phyloP scores from a whole-genome alignment of 176 grass and related monocot species.

The Chloris gayana region DNA sequence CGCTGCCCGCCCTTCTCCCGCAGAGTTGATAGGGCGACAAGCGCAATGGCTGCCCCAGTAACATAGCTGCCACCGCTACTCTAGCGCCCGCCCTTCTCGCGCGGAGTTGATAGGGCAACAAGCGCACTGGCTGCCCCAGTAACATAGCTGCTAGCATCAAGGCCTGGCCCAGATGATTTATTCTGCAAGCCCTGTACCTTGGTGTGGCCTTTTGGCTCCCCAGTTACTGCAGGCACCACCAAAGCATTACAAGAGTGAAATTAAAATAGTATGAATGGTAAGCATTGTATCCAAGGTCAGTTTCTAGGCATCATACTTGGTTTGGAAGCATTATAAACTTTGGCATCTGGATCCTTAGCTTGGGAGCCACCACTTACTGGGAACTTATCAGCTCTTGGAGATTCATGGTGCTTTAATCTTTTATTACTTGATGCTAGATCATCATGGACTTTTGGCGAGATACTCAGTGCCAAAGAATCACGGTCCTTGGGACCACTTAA shows the following conservation, averaged over 20 bases:
- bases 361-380: conserved; percentile 2
- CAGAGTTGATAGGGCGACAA: conserved; percentile 49
- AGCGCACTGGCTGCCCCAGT: conserved; percentile 45
- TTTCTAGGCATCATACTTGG: conserved; percentile 31
- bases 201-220: not conserved
- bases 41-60: conserved; percentile 39
- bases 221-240: conserved; percentile 23
- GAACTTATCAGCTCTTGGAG: not conserved
- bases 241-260: not conserved
- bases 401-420: not conserved
- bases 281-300: not conserved
- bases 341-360: not conserved
- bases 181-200: not conserved
- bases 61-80: conserved; percentile 31
- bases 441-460: conserved; percentile 34
- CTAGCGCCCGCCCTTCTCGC: conserved; percentile 42
- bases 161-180: not conserved
- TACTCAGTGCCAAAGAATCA: conserved; percentile 25
- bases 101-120: conserved; percentile 47
- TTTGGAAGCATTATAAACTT: conserved; percentile 18
- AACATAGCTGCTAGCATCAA: conserved; percentile 34
- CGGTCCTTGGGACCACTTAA: not conserved
- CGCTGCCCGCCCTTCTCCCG: conserved; percentile 45
- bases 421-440: conserved; percentile 19
- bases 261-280: not conserved